Evolutionary conservation across 2,329 filamentous ascomycete species (phyloP).

Genomic region (Scopulariopsis brevicaulis): DNA sequence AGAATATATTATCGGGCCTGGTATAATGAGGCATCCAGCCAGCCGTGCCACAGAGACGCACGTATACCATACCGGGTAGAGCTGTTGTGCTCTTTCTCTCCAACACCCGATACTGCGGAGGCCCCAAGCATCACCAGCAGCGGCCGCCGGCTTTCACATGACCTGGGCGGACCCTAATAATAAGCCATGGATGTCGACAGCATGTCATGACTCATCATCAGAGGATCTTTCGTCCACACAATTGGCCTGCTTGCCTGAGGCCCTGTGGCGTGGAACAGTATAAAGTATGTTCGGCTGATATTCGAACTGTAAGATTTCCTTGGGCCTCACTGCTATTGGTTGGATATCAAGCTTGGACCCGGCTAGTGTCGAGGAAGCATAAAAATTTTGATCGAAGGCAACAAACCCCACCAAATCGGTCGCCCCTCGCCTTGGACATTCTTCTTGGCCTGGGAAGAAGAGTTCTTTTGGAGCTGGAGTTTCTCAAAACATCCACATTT

Average conservation of each 20-base stretch:
- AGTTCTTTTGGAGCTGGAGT: conserved; percentile 2
- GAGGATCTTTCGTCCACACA: neutral
- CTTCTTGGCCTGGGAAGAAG: neutral
- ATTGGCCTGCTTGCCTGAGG: neutral
- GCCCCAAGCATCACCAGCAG: neutral
- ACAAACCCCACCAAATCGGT: neutral
- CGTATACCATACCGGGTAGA: no score
- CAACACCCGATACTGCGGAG: neutral
- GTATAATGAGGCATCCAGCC: no score
- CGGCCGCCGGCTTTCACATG: neutral
- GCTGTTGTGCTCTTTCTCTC: neutral
- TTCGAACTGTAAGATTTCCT: neutral
- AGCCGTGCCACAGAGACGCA: no score
- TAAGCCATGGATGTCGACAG: neutral
- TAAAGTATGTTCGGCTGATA: neutral
- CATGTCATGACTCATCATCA: neutral
- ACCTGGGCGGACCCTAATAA: neutral
- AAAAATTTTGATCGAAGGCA: conserved; percentile 3
- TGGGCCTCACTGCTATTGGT: neutral
- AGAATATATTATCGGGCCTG: no score
- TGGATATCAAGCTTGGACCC: neutral
- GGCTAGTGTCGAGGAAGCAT: neutral
- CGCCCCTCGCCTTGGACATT: neutral
- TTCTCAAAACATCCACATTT: neutral
- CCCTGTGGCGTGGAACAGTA: neutral